A percentile compares a stretch with the other conserved stretches of the same genome.
phyloP scores from a whole-genome alignment of 1,284 basidiomycete species.

The Melanopsichium pennsylvanicum region DNA sequence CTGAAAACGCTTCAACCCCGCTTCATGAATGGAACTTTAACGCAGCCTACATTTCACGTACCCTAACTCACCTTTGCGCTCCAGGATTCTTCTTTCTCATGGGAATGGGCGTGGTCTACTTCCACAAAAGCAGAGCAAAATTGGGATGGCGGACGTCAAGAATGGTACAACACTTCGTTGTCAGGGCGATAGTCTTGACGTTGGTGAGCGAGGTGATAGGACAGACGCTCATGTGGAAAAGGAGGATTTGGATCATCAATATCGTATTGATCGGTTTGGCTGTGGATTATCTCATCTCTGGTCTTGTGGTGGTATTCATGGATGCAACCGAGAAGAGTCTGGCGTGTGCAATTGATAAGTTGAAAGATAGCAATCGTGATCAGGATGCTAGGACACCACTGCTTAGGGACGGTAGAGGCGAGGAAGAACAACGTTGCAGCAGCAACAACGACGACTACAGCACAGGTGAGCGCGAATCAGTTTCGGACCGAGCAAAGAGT shows the following conservation, averaged over 20 bases:
- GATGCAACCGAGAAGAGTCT: constrained; percentile 12
- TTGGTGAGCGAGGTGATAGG: constrained; percentile 40
- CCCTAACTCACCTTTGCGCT: constrained; percentile 49
- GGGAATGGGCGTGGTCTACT: constrained; percentile 54
- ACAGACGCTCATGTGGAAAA: constrained; percentile 14
- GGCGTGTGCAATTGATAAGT: constrained; percentile 9
- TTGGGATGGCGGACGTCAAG: constrained; percentile 21
- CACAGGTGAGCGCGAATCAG: too few relatives aligned
- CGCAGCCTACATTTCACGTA: constrained; percentile 26
- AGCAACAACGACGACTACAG: too few relatives aligned
- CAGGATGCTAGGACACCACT: neutral
- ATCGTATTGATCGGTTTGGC: constrained; percentile 47
- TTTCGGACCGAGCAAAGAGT: constrained; percentile 3
- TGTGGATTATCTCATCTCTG: constrained; percentile 45
- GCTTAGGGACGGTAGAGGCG: neutral
- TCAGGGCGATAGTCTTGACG: constrained; percentile 30
- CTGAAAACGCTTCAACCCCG: constrained; percentile 27
- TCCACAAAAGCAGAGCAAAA: constrained; percentile 21
- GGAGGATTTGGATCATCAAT: constrained; percentile 31
- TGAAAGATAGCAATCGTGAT: neutral
- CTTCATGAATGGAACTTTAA: constrained; percentile 32
- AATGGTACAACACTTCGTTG: constrained; percentile 27
- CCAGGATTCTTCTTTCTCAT: constrained; percentile 52
- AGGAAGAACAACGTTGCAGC: neutral
- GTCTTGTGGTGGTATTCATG: constrained; percentile 30